Evolutionary conservation across 306 rosid species (phyloP).

Genomic region (Pterocarpus macrocarpus): DNA sequence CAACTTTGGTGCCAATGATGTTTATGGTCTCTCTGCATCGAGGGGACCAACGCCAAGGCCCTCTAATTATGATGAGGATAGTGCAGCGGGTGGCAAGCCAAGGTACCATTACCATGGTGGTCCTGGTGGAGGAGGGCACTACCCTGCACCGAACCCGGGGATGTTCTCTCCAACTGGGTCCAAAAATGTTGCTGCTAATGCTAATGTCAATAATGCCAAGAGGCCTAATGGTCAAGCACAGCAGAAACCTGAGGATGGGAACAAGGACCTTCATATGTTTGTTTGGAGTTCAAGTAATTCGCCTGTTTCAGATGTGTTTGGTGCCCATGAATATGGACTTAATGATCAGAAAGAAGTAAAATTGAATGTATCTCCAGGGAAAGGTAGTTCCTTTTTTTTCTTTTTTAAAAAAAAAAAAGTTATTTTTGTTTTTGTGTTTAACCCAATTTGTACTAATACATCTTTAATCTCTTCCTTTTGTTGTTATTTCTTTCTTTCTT

Average conservation of each 20-base stretch:
- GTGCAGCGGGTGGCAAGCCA: constrained; percentile 39
- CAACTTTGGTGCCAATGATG: constrained; percentile 81
- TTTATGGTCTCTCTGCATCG: constrained; percentile 73
- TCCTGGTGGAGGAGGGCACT: constrained; percentile 57
- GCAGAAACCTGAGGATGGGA: constrained; percentile 65
- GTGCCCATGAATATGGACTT: constrained; percentile 67
- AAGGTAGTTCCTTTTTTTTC: constrained; percentile 49
- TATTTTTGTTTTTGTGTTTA: no score
- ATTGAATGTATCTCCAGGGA: constrained; percentile 73
- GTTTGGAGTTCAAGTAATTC: constrained; percentile 97
- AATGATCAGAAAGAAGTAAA: constrained; percentile 84
- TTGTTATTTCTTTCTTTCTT: neutral
- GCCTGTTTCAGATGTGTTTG: constrained; percentile 86
- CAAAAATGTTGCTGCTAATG: constrained; percentile 53
- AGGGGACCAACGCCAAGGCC: constrained; percentile 91
- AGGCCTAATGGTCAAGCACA: constrained; percentile 71
- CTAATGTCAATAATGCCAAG: constrained; percentile 45
- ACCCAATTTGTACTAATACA: no score
- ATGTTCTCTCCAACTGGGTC: constrained; percentile 82
- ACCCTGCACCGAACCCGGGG: constrained; percentile 91
- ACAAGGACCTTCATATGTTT: constrained; percentile 88
- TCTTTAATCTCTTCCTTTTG: neutral
- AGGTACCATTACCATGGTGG: constrained; percentile 60
- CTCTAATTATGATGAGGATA: constrained; percentile 82
- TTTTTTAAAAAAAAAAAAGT: no score